phyloP scores from a whole-genome alignment of 768 basidiomycete species.

The Kwoniella sp. region DNA sequence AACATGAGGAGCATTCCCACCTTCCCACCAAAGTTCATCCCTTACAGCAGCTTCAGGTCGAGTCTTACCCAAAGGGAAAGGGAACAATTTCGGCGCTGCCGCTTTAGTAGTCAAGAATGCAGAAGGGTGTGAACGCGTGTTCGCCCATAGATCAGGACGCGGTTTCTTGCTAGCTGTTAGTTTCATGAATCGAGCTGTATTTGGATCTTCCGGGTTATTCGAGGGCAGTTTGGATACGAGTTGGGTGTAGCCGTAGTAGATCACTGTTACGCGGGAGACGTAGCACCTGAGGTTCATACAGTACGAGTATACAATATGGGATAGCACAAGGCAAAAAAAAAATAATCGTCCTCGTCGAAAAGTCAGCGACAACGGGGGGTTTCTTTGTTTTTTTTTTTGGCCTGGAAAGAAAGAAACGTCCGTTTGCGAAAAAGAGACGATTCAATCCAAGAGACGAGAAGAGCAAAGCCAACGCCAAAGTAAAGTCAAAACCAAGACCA shows the following conservation, averaged over 20 bases:
- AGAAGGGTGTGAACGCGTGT: conserved; percentile 49
- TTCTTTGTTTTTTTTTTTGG: too few species aligned
- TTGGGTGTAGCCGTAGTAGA: conserved; percentile 46
- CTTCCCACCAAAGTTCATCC: conserved; percentile 44
- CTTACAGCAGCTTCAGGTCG: conserved; percentile 28
- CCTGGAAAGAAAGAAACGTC: too few species aligned
- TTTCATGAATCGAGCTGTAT: conserved; percentile 25
- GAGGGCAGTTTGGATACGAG: conserved; percentile 34
- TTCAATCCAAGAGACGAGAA: too few species aligned
- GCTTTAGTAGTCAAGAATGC: conserved; percentile 43
- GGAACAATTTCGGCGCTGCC: conserved; percentile 44
- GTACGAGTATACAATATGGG: too few species aligned
- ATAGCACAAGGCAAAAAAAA: too few species aligned
- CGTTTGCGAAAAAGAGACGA: too few species aligned
- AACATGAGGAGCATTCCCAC: conserved; percentile 43
- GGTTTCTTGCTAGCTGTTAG: conserved; percentile 25
- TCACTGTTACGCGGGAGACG: conserved; percentile 32
- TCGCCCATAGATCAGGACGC: conserved; percentile 44
- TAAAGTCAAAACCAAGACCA: too few species aligned
- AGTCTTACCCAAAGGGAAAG: conserved; percentile 34
- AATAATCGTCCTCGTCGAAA: too few species aligned
- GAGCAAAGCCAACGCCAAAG: too few species aligned
- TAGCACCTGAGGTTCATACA: conserved; percentile 26
- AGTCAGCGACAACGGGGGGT: too few species aligned
- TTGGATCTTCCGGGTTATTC: background rate